These are phyloP conservation scores for Kluyveromyces siamensis DNA, from an alignment of 805 yeast genomes.

Conservation along the genomic window DNA sequence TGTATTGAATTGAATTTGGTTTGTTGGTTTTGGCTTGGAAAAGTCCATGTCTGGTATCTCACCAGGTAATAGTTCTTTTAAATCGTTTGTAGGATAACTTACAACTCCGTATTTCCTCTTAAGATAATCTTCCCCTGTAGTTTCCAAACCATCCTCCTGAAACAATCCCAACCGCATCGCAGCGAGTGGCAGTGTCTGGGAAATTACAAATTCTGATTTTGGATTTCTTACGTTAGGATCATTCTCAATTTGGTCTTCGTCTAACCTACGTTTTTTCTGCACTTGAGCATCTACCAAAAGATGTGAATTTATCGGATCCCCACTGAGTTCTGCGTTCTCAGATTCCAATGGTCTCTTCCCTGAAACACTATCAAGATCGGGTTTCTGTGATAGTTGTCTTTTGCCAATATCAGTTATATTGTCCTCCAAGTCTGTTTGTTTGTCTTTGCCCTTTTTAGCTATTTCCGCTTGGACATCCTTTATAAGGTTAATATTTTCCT, in stretches of 20 bases:
- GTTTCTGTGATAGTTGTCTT: not conserved
- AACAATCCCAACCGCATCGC: conserved; percentile 60
- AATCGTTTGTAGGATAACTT: conserved; percentile 74
- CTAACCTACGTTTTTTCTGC: conserved; percentile 15
- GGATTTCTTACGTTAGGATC: conserved; percentile 62
- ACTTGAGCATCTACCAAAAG: conserved; percentile 1
- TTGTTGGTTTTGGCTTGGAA: conserved; percentile 71
- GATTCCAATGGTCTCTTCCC: not conserved
- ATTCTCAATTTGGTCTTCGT: conserved; percentile 32
- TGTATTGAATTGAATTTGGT: conserved; percentile 87
- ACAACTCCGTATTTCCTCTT: conserved; percentile 79
- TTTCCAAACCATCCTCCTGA: conserved; percentile 52
- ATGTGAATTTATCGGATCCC: conserved; percentile 9
- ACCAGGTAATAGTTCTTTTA: conserved; percentile 76
- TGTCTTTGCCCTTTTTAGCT: conserved; percentile 7
- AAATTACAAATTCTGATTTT: conserved; percentile 61
- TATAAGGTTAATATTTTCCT: conserved; percentile 11
- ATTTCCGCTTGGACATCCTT: conserved; percentile 9
- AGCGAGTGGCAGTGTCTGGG: conserved; percentile 59
- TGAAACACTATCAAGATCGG: conserved; percentile 2
- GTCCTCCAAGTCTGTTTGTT: conserved; percentile 11
- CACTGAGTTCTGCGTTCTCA: conserved; percentile 9
- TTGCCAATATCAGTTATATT: conserved; percentile 3
- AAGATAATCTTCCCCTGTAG: conserved; percentile 64
- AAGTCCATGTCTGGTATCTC: conserved; percentile 80